Base-by-base conservation (phyloP, 2,329 filamentous ascomycete genomes). In the Fusarium guadeloupense region DNA sequence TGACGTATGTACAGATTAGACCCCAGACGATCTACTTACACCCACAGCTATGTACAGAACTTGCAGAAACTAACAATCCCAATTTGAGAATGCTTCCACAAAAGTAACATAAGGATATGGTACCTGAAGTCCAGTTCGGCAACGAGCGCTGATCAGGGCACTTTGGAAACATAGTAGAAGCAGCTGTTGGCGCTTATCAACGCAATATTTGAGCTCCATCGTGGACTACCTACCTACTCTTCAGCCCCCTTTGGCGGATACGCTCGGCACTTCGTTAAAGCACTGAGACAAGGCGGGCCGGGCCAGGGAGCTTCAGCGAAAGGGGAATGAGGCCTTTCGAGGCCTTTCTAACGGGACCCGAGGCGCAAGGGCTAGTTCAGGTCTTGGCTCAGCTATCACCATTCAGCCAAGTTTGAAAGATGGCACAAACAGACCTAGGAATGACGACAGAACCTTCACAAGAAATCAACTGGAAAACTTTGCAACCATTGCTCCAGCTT, bases 251-350 rank as follows among this genome's bases (percentile, higher is more conserved):
- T 14, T 14, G 21, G 14, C 38, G 41, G 50, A 45, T 56, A 48
- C 20, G 39, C 25, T 41, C 55, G 42, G 49, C 34, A 49, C 25
- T 28, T 42, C 14, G 25, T 35, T n/a, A 17, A 21, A 33, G 20
- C 34, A 13, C 14, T 33, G 17, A 46, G 39, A 41, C 30, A 53
- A 26, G 40, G 33, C 50, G 33, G 37, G 50, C 42, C 44, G 17
- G 44, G 13, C 31, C 9, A 54, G 44, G 44, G 43, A 48, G 42
- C 21, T 40, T 23, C 28, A 48, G 42, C 35, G 50, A 30, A 17
- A 35, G 33, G 33, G 41, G 59, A 62, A 65, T 64, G 61, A 64
- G 61, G 61, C 52, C 56, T 62, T 65, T 51, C 38, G 38, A 45
- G 52, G 52, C 38, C 44, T 20, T 33, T 57, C 56, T 62, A 55